Evolutionary conservation across 768 basidiomycete species (phyloP).

Genomic region (Boletales sp.): DNA sequence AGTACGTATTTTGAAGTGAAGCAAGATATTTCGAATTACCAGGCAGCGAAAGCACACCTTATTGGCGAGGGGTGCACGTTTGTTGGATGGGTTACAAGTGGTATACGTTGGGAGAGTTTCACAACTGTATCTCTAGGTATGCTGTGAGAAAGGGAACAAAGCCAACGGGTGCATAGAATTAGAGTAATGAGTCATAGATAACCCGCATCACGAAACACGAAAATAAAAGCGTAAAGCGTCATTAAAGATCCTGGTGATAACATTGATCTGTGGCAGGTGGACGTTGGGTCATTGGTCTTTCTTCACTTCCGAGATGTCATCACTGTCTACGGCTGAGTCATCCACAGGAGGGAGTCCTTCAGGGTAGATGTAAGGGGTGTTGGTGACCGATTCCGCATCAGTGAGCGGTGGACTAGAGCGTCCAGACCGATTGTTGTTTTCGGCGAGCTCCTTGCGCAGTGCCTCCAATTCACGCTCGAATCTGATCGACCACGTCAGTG

Average conservation of each 20-base stretch:
- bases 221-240: slow-evolving; percentile 13
- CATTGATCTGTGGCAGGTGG: slow-evolving; percentile 6
- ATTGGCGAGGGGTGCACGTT: slow-evolving; percentile 46
- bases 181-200: slow-evolving; percentile 3
- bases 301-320: slow-evolving; percentile 10
- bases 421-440: slow-evolving; percentile 53
- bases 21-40: slow-evolving; percentile 40
- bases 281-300: slow-evolving; percentile 29
- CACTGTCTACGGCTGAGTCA: slow-evolving; percentile 14
- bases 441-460: slow-evolving; percentile 85
- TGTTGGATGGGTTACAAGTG: slow-evolving; percentile 60
- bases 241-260: slow-evolving; percentile 9
- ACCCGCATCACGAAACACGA: slow-evolving; percentile 6
- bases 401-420: slow-evolving; percentile 50
- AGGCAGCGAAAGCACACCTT: slow-evolving; percentile 47
- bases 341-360: slow-evolving; percentile 18
- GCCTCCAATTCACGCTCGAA: slow-evolving; percentile 93
- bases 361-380: slow-evolving; percentile 31
- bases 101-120: slow-evolving; percentile 53
- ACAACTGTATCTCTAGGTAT: slow-evolving; percentile 9
- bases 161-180: neutral
- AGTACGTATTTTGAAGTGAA: slow-evolving; percentile 49
- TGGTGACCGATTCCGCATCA: slow-evolving; percentile 38
- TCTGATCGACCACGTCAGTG: slow-evolving; percentile 37
- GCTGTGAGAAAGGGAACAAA: neutral